Conservation (phyloP, 257 asterid genomes). For the Nicotiana undulata region DNA sequence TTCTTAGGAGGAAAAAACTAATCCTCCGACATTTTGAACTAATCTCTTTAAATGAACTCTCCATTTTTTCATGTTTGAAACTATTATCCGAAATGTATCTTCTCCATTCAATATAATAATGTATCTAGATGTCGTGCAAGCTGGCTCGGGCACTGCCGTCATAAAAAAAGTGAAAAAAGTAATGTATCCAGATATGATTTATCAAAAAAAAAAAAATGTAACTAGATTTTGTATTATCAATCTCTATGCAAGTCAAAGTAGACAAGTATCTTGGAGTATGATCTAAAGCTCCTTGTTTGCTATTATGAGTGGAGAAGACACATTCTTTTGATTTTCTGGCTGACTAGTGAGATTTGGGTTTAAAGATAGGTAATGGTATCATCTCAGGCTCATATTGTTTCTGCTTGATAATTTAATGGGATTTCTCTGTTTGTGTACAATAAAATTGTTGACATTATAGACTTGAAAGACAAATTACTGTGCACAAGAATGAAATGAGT, state of each 20-base stretch:
- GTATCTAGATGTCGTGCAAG: not conserved
- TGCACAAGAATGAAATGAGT: not conserved
- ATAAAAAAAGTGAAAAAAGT: not conserved
- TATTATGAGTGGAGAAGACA: not conserved
- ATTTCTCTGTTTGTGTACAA: not conserved
- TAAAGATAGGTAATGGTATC: not conserved
- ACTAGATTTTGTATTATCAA: not conserved
- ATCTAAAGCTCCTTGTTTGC: not conserved
- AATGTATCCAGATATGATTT: not conserved
- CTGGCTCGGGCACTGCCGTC: not conserved
- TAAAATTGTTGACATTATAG: not conserved
- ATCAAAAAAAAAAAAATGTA: not conserved
- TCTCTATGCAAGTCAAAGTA: slow-evolving; percentile 1
- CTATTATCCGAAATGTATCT: not conserved
- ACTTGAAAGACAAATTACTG: not conserved
- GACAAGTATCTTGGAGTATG: not conserved
- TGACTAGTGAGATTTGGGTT: not conserved
- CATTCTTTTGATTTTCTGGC: not conserved
- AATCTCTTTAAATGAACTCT: not conserved
- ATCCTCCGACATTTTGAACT: not conserved
- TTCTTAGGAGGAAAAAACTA: not conserved
- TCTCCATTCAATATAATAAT: not conserved
- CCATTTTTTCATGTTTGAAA: not conserved
- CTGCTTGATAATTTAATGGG: not conserved
- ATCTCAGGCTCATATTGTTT: not conserved